Evolutionary conservation across 257 asterid species (phyloP).

Genomic region (Nicotiana otophora): DNA sequence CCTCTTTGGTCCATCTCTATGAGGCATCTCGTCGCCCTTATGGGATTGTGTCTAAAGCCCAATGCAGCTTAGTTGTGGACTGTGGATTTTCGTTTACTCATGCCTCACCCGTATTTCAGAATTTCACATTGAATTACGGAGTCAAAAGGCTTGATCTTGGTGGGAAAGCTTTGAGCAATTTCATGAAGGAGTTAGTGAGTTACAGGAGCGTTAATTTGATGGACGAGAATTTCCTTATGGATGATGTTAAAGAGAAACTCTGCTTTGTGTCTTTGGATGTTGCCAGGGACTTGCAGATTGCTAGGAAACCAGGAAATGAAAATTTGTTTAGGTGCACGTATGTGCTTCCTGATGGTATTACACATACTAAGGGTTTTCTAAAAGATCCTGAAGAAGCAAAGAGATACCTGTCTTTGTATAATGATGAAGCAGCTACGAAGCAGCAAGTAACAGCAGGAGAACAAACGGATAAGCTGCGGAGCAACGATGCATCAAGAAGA

Average conservation of each 20-base stretch:
- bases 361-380: slow-evolving; percentile 66
- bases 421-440: slow-evolving; percentile 12
- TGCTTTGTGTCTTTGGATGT: slow-evolving; percentile 87
- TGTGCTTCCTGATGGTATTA: slow-evolving; percentile 92
- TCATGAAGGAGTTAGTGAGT: slow-evolving; percentile 86
- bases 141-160: slow-evolving; percentile 88
- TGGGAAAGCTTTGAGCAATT: slow-evolving; percentile 88
- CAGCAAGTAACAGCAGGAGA: slow-evolving; percentile 27
- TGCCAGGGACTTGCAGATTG: slow-evolving; percentile 74
- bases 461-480: neutral
- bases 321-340: slow-evolving; percentile 72
- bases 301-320: slow-evolving; percentile 70
- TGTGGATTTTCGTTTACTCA: slow-evolving; percentile 90
- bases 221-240: slow-evolving; percentile 92
- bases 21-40: slow-evolving; percentile 80
- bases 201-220: slow-evolving; percentile 89
- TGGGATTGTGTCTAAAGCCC: slow-evolving; percentile 65
- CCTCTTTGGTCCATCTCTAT: slow-evolving; percentile 78
- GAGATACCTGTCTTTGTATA: slow-evolving; percentile 44
- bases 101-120: slow-evolving; percentile 91
- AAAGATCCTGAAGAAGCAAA: slow-evolving; percentile 69
- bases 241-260: slow-evolving; percentile 92
- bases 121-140: slow-evolving; percentile 75
- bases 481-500: slow-evolving; percentile 12
- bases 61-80: slow-evolving; percentile 90